Percentiles rank a stretch among this genome's conserved stretches.
These are phyloP conservation scores for Cutaneotrichosporon daszewskae DNA, from an alignment of 1,284 basidiomycete genomes.

Conservation along the genomic window DNA sequence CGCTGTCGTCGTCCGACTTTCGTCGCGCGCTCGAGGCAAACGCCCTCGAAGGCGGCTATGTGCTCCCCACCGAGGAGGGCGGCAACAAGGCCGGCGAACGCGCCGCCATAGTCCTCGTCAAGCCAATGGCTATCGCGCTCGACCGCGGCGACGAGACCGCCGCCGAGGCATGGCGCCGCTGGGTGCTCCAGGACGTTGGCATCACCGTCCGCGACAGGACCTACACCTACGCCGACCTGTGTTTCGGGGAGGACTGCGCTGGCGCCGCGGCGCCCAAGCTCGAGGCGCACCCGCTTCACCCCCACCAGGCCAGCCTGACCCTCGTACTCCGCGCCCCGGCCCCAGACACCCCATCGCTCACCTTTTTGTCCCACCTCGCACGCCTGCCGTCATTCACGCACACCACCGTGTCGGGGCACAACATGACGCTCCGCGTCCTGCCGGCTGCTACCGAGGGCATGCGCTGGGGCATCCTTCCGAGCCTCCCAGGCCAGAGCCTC, in stretches of 20 bases:
- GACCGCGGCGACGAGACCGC: slow-evolving; percentile 24
- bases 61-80: slow-evolving; percentile 28
- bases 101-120: slow-evolving; percentile 41
- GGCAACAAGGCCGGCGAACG: slow-evolving; percentile 38
- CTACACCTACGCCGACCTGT: slow-evolving; percentile 40
- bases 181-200: slow-evolving; percentile 35
- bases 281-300: slow-evolving; percentile 34
- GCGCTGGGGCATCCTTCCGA: slow-evolving; percentile 40
- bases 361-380: slow-evolving; percentile 50
- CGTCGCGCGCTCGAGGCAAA: slow-evolving; percentile 33
- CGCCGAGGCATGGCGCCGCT: slow-evolving; percentile 35
- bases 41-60: slow-evolving; percentile 37
- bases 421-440: slow-evolving; percentile 35
- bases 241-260: slow-evolving; percentile 28
- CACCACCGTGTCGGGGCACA: slow-evolving; percentile 8
- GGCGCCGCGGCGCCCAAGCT: slow-evolving; percentile 21
- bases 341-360: slow-evolving; percentile 55
- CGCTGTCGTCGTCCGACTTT: slow-evolving; percentile 31
- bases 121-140: slow-evolving; percentile 40
- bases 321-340: slow-evolving; percentile 37
- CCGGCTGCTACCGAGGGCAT: slow-evolving; percentile 7
- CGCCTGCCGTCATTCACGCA: slow-evolving; percentile 47
- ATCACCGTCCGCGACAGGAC: slow-evolving; percentile 30
- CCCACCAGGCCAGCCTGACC: slow-evolving; percentile 35
- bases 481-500: slow-evolving; percentile 34